Percentiles rank a stretch among this genome's conserved stretches.
These are phyloP conservation scores for Teratosphaeria epicoccoides DNA, from an alignment of 2,329 filamentous ascomycete species.

Conservation along the genomic window DNA sequence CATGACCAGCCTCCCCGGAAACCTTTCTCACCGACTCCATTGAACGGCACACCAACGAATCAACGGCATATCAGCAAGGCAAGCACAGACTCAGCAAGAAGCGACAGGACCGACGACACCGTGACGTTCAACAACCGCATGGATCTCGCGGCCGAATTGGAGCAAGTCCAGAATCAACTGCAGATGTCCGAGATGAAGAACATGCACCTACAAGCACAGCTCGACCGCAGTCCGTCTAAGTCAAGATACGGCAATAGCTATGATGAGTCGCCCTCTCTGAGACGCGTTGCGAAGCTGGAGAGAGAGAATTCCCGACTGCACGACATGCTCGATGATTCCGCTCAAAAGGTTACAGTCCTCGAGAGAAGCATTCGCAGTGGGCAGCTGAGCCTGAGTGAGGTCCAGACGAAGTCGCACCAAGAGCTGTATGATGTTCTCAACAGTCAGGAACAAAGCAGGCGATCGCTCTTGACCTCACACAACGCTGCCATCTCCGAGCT, in stretches of 20 bases:
- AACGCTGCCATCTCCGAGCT: constrained; percentile 78
- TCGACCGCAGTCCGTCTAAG: constrained; percentile 57
- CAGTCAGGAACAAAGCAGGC: constrained; percentile 81
- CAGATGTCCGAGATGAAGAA: constrained; percentile 95
- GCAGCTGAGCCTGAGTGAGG: constrained; percentile 77
- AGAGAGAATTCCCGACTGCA: constrained; percentile 84
- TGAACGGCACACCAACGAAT: constrained; percentile 51
- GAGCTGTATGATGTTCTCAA: constrained; percentile 88
- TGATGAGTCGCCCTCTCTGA: constrained; percentile 67
- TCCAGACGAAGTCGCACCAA: constrained; percentile 87
- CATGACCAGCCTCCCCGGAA: constrained; percentile 42
- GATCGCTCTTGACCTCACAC: constrained; percentile 70
- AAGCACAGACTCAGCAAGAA: constrained; percentile 65
- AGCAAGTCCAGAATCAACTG: constrained; percentile 86
- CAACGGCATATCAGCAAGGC: constrained; percentile 59
- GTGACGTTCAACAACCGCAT: constrained; percentile 76
- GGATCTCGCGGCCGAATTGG: constrained; percentile 82
- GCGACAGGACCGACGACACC: constrained; percentile 76
- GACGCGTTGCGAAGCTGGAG: constrained; percentile 82
- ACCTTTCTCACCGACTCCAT: constrained; percentile 53
- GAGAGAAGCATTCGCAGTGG: constrained; percentile 81
- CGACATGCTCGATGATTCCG: constrained; percentile 87
- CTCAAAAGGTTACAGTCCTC: constrained; percentile 79
- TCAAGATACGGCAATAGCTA: constrained; percentile 43
- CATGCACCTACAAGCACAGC: constrained; percentile 76